Evolutionary conservation across 2,329 filamentous ascomycete genomes (phyloP).

Genomic region (Aspergillus novofumigatus): DNA sequence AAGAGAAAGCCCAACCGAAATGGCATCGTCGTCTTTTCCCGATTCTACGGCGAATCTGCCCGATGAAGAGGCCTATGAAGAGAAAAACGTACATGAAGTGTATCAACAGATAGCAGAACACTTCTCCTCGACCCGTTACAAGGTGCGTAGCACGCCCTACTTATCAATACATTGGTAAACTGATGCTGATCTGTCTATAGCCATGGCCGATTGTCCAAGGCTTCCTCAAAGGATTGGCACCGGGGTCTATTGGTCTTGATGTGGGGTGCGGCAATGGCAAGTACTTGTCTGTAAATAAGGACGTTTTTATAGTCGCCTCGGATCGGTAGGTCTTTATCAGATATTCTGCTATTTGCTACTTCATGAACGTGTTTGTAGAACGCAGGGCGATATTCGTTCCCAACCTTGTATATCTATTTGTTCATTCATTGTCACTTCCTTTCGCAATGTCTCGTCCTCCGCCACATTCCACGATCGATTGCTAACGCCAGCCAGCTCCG

Average conservation of each 20-base stretch:
- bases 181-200: conserved; percentile 32
- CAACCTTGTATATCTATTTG: neutral
- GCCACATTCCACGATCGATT: conserved; percentile 5
- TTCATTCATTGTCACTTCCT: neutral
- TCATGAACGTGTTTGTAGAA: conserved; percentile 4
- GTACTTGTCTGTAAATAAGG: conserved; percentile 75
- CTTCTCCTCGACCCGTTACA: conserved; percentile 55
- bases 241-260: conserved; percentile 79
- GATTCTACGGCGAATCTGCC: neutral
- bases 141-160: conserved; percentile 42
- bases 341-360: conserved; percentile 9
- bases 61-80: conserved; percentile 61
- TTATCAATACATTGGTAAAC: conserved; percentile 12
- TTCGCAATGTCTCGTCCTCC: neutral
- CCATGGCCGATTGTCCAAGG: conserved; percentile 88
- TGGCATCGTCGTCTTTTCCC: conserved; percentile 4
- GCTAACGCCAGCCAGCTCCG: conserved; percentile 49
- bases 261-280: conserved; percentile 97
- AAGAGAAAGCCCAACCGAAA: neutral
- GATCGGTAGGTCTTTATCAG: conserved; percentile 62
- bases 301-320: conserved; percentile 75
- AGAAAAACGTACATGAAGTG: conserved; percentile 81
- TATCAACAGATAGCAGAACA: conserved; percentile 60
- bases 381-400: neutral
- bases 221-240: conserved; percentile 63